Percentiles rank a stretch among this genome's conserved stretches.
phyloP scores from a whole-genome alignment of 163 green algal species.

The Trebouxia gelatinosa region DNA sequence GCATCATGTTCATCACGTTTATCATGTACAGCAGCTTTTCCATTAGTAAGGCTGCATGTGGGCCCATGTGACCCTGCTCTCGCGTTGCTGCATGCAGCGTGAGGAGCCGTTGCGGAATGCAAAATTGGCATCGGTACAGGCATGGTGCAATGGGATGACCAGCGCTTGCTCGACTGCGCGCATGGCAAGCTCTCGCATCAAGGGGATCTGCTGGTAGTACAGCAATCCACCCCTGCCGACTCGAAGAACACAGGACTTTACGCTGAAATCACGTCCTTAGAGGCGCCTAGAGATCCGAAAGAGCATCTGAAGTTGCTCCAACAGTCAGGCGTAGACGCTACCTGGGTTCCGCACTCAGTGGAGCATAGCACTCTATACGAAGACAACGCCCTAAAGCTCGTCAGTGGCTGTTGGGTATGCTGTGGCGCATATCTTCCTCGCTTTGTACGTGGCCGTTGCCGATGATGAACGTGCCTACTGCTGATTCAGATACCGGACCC shows the following conservation, averaged over 20 bases:
- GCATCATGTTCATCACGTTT: too few relatives aligned
- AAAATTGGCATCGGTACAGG: too few relatives aligned
- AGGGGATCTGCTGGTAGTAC: background rate
- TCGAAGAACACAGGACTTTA: slow-evolving; percentile 5
- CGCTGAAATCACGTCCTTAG: background rate
- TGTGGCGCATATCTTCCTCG: too few relatives aligned
- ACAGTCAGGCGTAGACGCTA: slow-evolving; percentile 9
- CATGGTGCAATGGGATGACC: slow-evolving; percentile 22
- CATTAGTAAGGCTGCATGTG: too few relatives aligned
- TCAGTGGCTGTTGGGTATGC: slow-evolving; percentile 8
- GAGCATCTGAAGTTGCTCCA: slow-evolving; percentile 1
- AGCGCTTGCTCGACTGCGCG: background rate
- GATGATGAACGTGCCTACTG: too few relatives aligned
- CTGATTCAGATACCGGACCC: slow-evolving; percentile 12
- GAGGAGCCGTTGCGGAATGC: too few relatives aligned
- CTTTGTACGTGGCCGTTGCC: too few relatives aligned
- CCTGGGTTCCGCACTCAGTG: slow-evolving; percentile 20
- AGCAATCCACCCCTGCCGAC: background rate
- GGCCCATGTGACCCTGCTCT: too few relatives aligned
- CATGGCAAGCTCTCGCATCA: background rate
- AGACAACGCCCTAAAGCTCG: slow-evolving; percentile 6
- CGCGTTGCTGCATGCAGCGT: too few relatives aligned
- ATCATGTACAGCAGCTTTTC: too few relatives aligned
- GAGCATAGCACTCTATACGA: slow-evolving; percentile 24
- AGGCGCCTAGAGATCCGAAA: background rate